A percentile compares a stretch with the other conserved stretches of the same genome.
Conservation (phyloP, 768 basidiomycete species). For the Suillus discolor region DNA sequence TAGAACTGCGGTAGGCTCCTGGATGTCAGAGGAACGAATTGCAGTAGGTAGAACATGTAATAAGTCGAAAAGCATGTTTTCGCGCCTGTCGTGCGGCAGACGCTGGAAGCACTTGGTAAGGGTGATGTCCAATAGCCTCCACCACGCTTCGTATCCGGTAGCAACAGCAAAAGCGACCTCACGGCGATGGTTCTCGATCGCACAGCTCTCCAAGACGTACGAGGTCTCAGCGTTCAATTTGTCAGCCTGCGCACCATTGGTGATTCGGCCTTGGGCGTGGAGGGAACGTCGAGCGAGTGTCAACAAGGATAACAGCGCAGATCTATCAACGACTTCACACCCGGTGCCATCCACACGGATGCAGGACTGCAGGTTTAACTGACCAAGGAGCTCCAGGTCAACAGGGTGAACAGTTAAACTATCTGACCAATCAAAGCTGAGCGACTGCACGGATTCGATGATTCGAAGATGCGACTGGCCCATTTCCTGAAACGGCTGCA, state of each 20-base stretch:
- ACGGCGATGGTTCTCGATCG: constrained; percentile 85
- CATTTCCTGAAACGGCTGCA: constrained; percentile 66
- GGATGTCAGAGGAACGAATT: constrained; percentile 63
- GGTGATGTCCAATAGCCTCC: constrained; percentile 78
- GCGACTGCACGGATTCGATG: constrained; percentile 84
- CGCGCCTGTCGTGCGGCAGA: constrained; percentile 78
- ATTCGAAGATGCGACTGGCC: constrained; percentile 85
- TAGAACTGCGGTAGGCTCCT: constrained; percentile 76
- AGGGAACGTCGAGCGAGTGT: constrained; percentile 58
- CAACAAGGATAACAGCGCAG: constrained; percentile 71
- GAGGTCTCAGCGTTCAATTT: constrained; percentile 68
- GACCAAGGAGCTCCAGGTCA: constrained; percentile 63
- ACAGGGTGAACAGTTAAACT: constrained; percentile 58
- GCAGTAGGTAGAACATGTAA: constrained; percentile 78
- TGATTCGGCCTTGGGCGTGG: constrained; percentile 67
- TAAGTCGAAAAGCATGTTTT: constrained; percentile 89
- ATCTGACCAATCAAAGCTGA: constrained; percentile 90
- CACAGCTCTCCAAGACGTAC: constrained; percentile 83
- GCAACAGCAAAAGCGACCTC: constrained; percentile 74
- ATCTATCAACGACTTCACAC: constrained; percentile 82
- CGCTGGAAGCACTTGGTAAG: constrained; percentile 86
- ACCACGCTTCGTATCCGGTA: constrained; percentile 82
- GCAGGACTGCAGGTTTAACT: constrained; percentile 72
- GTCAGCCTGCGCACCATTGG: constrained; percentile 63
- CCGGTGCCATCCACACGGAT: constrained; percentile 67